phyloP scores from a whole-genome alignment of 2,329 filamentous ascomycete genomes.

The Bisporella sp. region DNA sequence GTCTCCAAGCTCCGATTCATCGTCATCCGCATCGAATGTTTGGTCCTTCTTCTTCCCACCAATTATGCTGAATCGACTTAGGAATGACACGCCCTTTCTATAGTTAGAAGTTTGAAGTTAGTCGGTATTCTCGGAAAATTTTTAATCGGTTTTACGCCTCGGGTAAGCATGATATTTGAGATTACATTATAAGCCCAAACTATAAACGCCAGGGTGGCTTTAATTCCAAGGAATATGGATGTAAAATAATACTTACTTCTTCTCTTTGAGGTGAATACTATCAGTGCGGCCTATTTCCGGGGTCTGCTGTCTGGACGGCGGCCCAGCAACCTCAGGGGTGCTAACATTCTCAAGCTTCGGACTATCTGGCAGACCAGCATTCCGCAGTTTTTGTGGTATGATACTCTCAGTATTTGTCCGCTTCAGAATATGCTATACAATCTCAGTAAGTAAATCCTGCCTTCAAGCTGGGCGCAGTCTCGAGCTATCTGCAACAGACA shows the following conservation, averaged over 20 bases:
- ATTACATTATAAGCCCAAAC: no score
- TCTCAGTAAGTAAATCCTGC: conserved; percentile 11
- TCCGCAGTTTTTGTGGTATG: conserved; percentile 43
- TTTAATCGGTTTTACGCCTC: no score
- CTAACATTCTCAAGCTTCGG: conserved; percentile 26
- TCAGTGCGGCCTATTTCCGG: conserved; percentile 23
- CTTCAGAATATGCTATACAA: conserved; percentile 48
- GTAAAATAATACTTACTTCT: conserved; percentile 47
- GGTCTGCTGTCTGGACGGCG: conserved; percentile 30
- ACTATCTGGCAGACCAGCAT: conserved; percentile 45
- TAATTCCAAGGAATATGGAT: no score
- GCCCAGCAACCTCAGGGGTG: conserved; percentile 17
- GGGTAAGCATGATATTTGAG: no score
- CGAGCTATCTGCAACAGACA: no score
- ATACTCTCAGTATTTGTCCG: conserved; percentile 59
- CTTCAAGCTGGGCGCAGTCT: no score
- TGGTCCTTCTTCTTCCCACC: conserved; percentile 61
- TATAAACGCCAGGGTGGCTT: no score
- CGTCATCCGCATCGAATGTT: conserved; percentile 42
- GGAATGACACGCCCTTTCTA: conserved; percentile 84
- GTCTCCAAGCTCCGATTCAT: conserved; percentile 64
- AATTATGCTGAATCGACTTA: conserved; percentile 74
- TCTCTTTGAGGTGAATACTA: conserved; percentile 43
- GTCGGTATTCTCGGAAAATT: no score
- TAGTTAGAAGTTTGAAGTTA: not conserved